Base-by-base conservation (phyloP, 2,329 filamentous ascomycete species). In the Stagonosporopsis vannaccii region DNA sequence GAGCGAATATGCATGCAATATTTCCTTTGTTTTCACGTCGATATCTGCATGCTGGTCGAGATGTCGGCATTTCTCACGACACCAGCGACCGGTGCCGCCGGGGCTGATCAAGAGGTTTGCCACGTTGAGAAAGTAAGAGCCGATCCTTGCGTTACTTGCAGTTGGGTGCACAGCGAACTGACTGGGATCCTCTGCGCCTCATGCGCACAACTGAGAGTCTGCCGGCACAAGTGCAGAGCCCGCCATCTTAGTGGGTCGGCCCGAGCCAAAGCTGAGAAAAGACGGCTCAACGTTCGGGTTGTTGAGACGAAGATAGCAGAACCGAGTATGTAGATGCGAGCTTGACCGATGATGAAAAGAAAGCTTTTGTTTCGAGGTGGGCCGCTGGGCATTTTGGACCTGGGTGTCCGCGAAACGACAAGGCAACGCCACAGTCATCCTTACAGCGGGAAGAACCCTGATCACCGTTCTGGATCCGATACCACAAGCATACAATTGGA, bases 161-260 rank as follows among this genome's bases (percentile, higher is more conserved):
- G 4, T 32, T 32, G 15, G 30, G 28, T 44, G 19, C 13, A 8
- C 33, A 36, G 33, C 2, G 17, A 36, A 36, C 17, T n/a, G 11
- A 35, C 32, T 30, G 15, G 39, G 11, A 44, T 17, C 23, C 22
- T 40, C n/a, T 28, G 37, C 23, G 36, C 12, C 19, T 53, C 33
- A 37, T 32, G 37, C 51, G 39, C 51, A 13, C 41, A 37, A 54
- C 43, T 5, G 32, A 37, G 2, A 33, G 44, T 43, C 30, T 39
- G 25, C 25, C 30, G 23, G 44, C 39, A 48, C 32, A 22, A 32
- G 30, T 48, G 25, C 30, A 39, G 25, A 48, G 32, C 6, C 43
- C 44, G 19, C 51, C 43, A 23, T 12, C 37, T 20, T 15, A 6
- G 30, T 32, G 39, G 39, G n/a, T 49, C 44, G 51, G 39, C 32